Percentiles rank a stretch among this genome's conserved stretches.
Conservation (phyloP, 2,329 filamentous ascomycete species). For the Scopulariopsis brevicaulis region DNA sequence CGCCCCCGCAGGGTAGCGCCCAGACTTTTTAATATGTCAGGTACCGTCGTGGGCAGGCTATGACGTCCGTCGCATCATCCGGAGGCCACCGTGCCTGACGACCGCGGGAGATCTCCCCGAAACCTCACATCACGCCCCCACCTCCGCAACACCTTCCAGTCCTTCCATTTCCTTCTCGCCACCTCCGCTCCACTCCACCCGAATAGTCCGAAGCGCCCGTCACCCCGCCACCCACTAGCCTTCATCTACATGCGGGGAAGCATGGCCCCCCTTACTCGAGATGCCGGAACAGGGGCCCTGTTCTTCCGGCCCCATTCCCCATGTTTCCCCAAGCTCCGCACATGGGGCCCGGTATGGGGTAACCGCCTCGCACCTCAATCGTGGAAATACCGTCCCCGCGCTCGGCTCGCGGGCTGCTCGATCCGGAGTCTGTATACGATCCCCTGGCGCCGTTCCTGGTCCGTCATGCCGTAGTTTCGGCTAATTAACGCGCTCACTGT, state of each 20-base stretch:
- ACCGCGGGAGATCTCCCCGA: no score
- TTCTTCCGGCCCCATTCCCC: background rate
- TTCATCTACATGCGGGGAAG: background rate
- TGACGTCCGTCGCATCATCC: background rate
- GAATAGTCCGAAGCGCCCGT: no score
- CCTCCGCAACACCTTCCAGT: no score
- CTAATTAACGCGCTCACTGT: background rate
- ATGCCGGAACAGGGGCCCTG: background rate
- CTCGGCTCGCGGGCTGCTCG: constrained; percentile 2
- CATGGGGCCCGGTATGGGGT: background rate
- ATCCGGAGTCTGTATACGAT: background rate
- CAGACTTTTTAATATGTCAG: background rate
- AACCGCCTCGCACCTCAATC: background rate
- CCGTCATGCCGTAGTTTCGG: background rate
- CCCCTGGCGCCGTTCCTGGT: background rate
- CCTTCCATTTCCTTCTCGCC: no score
- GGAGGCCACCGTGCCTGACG: background rate
- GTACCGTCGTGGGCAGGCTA: background rate
- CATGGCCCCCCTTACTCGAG: background rate
- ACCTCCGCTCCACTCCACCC: no score
- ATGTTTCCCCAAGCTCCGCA: background rate
- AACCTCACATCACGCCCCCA: no score
- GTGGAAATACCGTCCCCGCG: constrained; percentile 1
- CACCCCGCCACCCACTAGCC: background rate
- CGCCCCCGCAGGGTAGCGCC: background rate